Conservation (phyloP, 164 flowering plant genomes). For the Magnolia officinalis region DNA sequence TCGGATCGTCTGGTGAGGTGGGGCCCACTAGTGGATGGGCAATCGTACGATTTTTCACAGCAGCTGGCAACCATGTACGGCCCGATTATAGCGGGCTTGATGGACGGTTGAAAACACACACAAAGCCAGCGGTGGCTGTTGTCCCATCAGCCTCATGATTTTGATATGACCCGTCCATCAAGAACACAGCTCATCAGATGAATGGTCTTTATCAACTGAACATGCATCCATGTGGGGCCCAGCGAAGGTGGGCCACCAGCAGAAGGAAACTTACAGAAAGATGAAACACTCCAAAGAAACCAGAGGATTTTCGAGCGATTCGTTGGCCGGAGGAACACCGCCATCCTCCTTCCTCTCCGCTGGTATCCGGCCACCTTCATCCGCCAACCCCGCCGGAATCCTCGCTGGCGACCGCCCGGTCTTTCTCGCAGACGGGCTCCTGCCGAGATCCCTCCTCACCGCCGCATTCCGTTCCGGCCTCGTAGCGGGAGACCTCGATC, state of each 20-base stretch:
- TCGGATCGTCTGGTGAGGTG: background rate
- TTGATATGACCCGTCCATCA: too few relatives aligned
- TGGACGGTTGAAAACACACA: too few relatives aligned
- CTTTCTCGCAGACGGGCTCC: constrained; percentile 11
- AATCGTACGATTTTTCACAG: background rate
- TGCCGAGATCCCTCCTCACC: constrained; percentile 25
- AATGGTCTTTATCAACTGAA: background rate
- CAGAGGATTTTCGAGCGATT: constrained; percentile 59
- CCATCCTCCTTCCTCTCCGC: constrained; percentile 13
- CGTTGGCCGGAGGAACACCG: constrained; percentile 15
- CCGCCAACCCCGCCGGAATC: constrained; percentile 6
- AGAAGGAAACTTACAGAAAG: constrained; percentile 29
- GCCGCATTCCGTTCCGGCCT: constrained; percentile 35
- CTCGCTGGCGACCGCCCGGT: constrained; percentile 31
- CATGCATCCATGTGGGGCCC: background rate
- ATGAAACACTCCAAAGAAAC: constrained; percentile 72
- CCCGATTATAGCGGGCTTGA: background rate
- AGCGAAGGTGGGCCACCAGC: background rate
- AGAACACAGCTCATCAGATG: background rate
- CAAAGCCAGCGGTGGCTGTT: too few relatives aligned
- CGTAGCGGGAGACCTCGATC: constrained; percentile 37
- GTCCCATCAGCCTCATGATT: too few relatives aligned
- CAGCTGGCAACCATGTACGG: background rate
- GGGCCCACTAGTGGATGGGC: background rate
- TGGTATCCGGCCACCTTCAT: background rate